Conservation (phyloP, 1,139 yeast genomes). For the Blastobotrys indianensis region DNA sequence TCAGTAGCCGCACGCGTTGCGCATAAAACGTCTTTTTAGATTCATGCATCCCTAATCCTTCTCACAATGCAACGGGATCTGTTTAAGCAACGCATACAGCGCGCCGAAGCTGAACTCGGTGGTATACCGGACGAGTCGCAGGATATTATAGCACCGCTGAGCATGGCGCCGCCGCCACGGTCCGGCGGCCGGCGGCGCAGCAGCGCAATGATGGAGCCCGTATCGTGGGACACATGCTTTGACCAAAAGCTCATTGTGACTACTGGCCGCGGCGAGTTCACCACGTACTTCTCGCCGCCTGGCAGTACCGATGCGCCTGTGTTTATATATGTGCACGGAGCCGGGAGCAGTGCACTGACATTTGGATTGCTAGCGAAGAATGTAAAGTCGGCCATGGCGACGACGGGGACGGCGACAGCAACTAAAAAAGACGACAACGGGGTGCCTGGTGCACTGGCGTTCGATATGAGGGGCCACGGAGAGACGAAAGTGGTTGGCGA, state of each 20-base stretch:
- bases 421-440: conserved; percentile 21
- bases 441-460: conserved; percentile 55
- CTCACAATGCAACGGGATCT: conserved; percentile 14
- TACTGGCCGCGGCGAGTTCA: conserved; percentile 34
- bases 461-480: conserved; percentile 87
- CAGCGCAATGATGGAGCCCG: conserved; percentile 8
- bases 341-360: conserved; percentile 82
- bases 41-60: too few species aligned
- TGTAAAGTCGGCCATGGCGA: conserved; percentile 13
- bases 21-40: too few species aligned
- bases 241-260: conserved; percentile 30
- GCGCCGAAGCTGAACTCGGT: conserved; percentile 11
- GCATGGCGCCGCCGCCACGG: conserved; percentile 4
- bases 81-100: conserved; percentile 15
- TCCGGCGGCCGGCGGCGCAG: conserved; percentile 5
- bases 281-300: conserved; percentile 60
- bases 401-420: conserved; percentile 16
- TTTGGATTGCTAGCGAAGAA: conserved; percentile 51
- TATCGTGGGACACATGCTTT: conserved; percentile 41
- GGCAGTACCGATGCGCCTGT: conserved; percentile 42
- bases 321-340: conserved; percentile 84
- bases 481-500: conserved; percentile 33
- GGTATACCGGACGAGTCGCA: background rate
- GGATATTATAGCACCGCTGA: conserved; percentile 10
- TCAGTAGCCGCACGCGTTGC: too few species aligned